Conservation (phyloP, 2,329 filamentous ascomycete species). For the Didymella glomerata region DNA sequence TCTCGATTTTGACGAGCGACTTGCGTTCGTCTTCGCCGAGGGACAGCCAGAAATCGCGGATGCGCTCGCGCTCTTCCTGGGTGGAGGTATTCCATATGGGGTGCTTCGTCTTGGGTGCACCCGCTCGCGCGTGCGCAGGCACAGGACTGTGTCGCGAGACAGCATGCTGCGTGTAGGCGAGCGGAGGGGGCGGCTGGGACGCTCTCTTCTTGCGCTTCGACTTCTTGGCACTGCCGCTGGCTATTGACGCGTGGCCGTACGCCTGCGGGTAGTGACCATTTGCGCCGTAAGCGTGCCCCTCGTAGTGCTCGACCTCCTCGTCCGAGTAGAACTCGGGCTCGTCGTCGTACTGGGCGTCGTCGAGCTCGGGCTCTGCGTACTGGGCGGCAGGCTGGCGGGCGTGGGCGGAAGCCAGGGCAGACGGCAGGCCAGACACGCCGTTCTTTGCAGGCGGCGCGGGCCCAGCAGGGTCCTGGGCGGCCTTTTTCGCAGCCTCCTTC, state of each 20-base stretch:
- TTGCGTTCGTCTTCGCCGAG: conserved; percentile 94
- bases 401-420: conserved; percentile 20
- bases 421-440: conserved; percentile 9
- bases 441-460: conserved; percentile 22
- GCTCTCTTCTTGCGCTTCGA: conserved; percentile 76
- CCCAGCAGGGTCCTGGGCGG: conserved; percentile 47
- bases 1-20: conserved; percentile 95
- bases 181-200: conserved; percentile 48
- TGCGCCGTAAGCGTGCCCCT: conserved; percentile 40
- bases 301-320: conserved; percentile 45
- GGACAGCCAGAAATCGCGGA: conserved; percentile 98
- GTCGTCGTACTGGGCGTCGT: conserved; percentile 50
- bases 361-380: conserved; percentile 56
- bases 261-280: conserved; percentile 45
- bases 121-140: conserved; percentile 54
- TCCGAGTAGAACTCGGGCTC: conserved; percentile 53
- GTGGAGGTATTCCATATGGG: conserved; percentile 98
- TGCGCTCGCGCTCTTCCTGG: conserved; percentile 92
- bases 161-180: conserved; percentile 41
- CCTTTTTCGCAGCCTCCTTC: conserved; percentile 75
- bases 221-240: conserved; percentile 55
- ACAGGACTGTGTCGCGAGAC: conserved; percentile 51
- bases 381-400: conserved; percentile 48
- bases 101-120: conserved; percentile 65
- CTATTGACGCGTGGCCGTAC: conserved; percentile 36